These are phyloP conservation scores for Scenedesmus sp. DNA, from an alignment of 163 green algal genomes.

Conservation along the genomic window DNA sequence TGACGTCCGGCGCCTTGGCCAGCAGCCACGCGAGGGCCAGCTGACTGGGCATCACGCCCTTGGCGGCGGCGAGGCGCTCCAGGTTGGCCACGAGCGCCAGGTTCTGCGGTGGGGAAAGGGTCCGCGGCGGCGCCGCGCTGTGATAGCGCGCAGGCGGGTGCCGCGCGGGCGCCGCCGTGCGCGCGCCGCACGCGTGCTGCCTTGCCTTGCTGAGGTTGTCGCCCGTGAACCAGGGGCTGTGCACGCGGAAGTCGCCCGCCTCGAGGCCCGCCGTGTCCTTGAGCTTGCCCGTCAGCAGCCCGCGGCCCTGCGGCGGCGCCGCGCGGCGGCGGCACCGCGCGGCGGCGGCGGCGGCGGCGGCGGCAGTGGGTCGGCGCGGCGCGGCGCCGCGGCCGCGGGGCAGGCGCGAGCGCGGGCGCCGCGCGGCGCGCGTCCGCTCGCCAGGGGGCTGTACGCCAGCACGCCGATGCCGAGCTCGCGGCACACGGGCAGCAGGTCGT, in stretches of 20 bases:
- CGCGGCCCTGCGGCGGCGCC: conserved; percentile 45
- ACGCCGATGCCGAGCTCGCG: conserved; percentile 78
- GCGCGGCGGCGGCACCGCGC: no score
- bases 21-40: conserved; percentile 79
- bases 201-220: conserved; percentile 15
- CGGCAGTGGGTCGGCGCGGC: no score
- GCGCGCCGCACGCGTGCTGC: background rate
- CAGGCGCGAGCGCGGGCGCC: no score
- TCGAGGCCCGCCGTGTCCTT: conserved; percentile 13
- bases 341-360: no score
- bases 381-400: no score
- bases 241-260: conserved; percentile 15
- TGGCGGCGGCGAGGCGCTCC: conserved; percentile 53
- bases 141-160: no score
- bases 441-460: conserved; percentile 74
- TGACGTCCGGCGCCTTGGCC: conserved; percentile 64
- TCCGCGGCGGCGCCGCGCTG: no score
- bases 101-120: no score
- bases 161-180: no score
- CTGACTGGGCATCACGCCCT: conserved; percentile 65
- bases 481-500: conserved; percentile 66
- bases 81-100: conserved; percentile 62
- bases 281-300: conserved; percentile 66
- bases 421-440: no score
- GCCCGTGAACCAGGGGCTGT: conserved; percentile 30